Percentiles rank a stretch among this genome's conserved stretches.
phyloP scores from a whole-genome alignment of 1,284 basidiomycete genomes.

The Sanguinoderma infundibulare region DNA sequence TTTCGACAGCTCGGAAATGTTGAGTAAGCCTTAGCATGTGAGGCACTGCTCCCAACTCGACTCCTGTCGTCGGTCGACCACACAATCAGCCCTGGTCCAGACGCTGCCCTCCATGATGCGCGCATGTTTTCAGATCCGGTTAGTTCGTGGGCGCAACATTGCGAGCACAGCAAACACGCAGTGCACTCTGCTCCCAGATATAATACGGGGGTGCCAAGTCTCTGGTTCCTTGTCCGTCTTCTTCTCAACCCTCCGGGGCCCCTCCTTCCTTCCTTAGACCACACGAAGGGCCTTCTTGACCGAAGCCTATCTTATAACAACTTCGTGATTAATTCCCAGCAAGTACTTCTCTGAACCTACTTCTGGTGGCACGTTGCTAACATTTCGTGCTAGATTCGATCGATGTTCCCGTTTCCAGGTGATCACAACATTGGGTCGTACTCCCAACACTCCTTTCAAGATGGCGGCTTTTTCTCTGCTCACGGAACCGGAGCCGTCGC shows the following conservation, averaged over 20 bases:
- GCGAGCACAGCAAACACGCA: too few species aligned
- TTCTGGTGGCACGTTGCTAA: not conserved
- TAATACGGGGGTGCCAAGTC: not conserved
- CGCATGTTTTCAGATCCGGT: not conserved
- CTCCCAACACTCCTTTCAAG: not conserved
- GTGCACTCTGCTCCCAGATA: not conserved
- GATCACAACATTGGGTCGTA: not conserved
- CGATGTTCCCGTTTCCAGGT: not conserved
- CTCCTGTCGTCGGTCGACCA: constrained; percentile 1
- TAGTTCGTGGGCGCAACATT: not conserved
- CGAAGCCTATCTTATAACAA: not conserved
- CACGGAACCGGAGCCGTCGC: not conserved
- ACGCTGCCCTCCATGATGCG: too few species aligned
- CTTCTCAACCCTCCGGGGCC: not conserved
- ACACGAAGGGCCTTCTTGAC: not conserved
- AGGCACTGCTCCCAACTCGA: not conserved
- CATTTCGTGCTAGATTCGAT: not conserved
- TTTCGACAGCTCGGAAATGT: not conserved
- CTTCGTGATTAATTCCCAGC: too few species aligned
- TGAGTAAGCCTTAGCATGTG: too few species aligned
- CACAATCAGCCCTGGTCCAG: too few species aligned
- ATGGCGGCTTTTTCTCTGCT: not conserved
- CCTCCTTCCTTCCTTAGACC: not conserved
- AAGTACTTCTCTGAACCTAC: not conserved
- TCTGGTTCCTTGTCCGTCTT: not conserved